phyloP scores from a whole-genome alignment of 129 eudicot species.

The Arctium lappa region DNA sequence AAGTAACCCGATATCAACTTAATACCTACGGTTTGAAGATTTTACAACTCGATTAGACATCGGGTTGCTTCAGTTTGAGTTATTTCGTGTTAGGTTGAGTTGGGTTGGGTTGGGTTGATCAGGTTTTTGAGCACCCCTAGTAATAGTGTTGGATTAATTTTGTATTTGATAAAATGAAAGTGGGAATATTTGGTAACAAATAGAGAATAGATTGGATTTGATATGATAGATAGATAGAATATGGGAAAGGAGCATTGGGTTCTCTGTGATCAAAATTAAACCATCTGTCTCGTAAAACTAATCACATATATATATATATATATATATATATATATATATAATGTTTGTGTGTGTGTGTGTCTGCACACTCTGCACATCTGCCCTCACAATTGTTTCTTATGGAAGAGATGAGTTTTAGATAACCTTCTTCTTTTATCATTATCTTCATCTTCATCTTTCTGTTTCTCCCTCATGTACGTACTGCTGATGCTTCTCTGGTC shows the following conservation, averaged over 20 bases:
- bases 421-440: not conserved
- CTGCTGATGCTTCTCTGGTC: too few relatives aligned
- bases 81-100: too few relatives aligned
- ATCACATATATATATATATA: too few relatives aligned
- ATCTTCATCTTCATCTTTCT: not conserved
- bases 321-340: too few relatives aligned
- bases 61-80: too few relatives aligned
- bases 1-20: too few relatives aligned
- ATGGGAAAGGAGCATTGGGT: conserved; percentile 26
- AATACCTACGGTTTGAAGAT: too few relatives aligned
- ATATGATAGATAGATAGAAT: conserved; percentile 13
- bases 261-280: conserved; percentile 17
- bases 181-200: not conserved
- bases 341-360: not conserved
- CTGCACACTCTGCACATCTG: not conserved
- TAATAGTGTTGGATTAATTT: not conserved
- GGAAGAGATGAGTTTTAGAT: not conserved
- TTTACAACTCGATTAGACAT: too few relatives aligned
- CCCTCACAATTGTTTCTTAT: not conserved
- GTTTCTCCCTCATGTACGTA: too few relatives aligned
- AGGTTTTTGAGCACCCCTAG: too few relatives aligned
- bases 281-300: not conserved
- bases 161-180: not conserved
- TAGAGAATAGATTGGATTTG: not conserved
- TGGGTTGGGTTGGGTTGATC: too few relatives aligned